Evolutionary conservation across 192 early-diverging fungal species (phyloP).

Genomic region (Diversispora epigaea): DNA sequence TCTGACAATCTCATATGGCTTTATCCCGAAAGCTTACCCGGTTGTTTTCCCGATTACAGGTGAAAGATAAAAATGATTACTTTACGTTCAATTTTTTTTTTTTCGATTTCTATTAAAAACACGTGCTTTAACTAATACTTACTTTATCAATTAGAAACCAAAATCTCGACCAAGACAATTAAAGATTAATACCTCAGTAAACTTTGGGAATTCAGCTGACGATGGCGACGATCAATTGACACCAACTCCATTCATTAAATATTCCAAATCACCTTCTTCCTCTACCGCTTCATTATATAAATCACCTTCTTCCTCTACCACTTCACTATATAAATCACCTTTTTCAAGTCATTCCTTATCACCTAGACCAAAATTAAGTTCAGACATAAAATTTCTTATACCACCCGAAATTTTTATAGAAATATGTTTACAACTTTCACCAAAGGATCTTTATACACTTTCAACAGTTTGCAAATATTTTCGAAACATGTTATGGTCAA

Average conservation of each 20-base stretch:
- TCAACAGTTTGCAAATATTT: neutral
- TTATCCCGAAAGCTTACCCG: neutral
- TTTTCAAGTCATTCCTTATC: neutral
- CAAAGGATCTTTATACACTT: neutral
- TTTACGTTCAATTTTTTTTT: neutral
- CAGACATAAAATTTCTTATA: neutral
- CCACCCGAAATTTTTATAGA: slow-evolving; percentile 3
- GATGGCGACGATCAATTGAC: neutral
- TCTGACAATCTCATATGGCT: neutral
- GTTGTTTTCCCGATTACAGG: neutral
- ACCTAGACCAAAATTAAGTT: neutral
- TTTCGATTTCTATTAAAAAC: neutral
- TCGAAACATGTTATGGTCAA: neutral
- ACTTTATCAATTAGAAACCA: neutral
- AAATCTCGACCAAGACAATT: neutral
- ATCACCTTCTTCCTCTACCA: neutral
- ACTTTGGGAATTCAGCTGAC: neutral
- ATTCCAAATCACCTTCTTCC: neutral
- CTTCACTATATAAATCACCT: neutral
- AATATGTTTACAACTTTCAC: slow-evolving; percentile 16
- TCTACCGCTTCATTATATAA: neutral
- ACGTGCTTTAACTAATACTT: neutral
- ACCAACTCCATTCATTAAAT: neutral
- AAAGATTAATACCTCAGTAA: neutral
- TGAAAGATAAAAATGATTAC: neutral